Base-by-base conservation (phyloP, 768 basidiomycete species). In the Pulveroboletus sp. region DNA sequence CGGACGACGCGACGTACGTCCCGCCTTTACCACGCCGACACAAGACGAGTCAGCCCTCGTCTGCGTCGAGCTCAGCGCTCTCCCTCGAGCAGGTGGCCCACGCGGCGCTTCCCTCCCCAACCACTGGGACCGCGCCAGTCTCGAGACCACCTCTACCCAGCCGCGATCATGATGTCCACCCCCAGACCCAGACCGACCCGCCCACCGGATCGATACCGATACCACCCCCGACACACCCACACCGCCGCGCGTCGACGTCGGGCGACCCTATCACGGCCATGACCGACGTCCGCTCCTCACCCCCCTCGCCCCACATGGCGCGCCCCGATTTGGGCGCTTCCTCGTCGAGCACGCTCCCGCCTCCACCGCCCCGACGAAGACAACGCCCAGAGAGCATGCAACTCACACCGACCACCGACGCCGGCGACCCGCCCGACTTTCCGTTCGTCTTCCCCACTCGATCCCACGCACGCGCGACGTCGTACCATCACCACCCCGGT, bases 371-470 rank as follows among this genome's bases (percentile, higher is more conserved):
- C 1, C 64, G 72, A 6, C 70, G 77, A 9, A 68, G 78, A 10
- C 76, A 71, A 39, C 73, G 85, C 2, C 86, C 84, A 0, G 84
- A 86, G 57, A 87, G 84, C 56, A 73, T 81, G 37, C 84, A 85
- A 54, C 56, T 83, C n/a, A 55, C 53, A 5, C 35, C 58, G 1
- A 49, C 48, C 10, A 57, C 56, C 8, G 54, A 42, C 20, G 30
- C 27, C 30, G 56, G 32, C 12, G 65, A 62, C 12, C 42, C 51
- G 14, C 53, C 65, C 12, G 0, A 32, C 16, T 43, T 58, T 12
- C 45, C 56, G 6, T 42, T 47, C 13, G 17, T 22, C 9, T 17
- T 47, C 6, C 31, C 61, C 24, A 14, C 59, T 14, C 57, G 35
- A 10, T 14, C 47, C 24, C 58, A 60, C 23, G 40, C 51, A 39